Evolutionary conservation across 2,329 filamentous ascomycete genomes (phyloP).

Genomic region (Nannizzia gypsea): DNA sequence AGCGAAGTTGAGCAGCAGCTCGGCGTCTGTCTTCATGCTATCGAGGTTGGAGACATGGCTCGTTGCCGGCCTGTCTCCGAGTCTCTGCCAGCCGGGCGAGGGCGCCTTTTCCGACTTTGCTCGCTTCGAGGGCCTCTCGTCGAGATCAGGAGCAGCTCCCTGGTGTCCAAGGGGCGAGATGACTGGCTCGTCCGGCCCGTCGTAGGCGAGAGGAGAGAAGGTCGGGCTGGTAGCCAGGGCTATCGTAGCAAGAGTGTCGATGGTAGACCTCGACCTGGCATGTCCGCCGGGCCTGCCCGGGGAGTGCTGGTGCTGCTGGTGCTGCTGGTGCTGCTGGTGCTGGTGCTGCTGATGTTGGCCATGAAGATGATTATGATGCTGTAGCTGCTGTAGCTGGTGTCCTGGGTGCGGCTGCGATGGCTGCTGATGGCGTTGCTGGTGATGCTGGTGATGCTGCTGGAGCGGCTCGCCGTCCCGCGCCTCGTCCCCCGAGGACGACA

Average conservation of each 20-base stretch:
- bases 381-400: conserved; percentile 5
- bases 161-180: conserved; percentile 11
- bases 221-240: conserved; percentile 39
- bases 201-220: conserved; percentile 27
- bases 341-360: background rate
- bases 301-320: conserved; percentile 12
- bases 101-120: conserved; percentile 47
- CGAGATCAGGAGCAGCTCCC: background rate
- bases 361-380: conserved; percentile 3
- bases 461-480: background rate
- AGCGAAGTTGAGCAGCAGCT: conserved; percentile 37
- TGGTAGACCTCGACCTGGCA: conserved; percentile 36
- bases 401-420: conserved; percentile 11
- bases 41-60: conserved; percentile 21
- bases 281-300: conserved; percentile 22
- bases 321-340: conserved; percentile 6
- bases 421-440: background rate
- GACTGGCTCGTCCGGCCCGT: conserved; percentile 15
- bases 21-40: conserved; percentile 37
- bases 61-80: conserved; percentile 19
- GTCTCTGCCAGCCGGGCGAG: conserved; percentile 28
- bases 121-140: conserved; percentile 46
- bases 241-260: conserved; percentile 40
- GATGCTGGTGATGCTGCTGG: conserved; percentile 9
- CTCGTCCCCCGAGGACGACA: background rate